Evolutionary conservation across 495 filamentous ascomycete species (phyloP).

Genomic region (Hypoxylon fragiforme): DNA sequence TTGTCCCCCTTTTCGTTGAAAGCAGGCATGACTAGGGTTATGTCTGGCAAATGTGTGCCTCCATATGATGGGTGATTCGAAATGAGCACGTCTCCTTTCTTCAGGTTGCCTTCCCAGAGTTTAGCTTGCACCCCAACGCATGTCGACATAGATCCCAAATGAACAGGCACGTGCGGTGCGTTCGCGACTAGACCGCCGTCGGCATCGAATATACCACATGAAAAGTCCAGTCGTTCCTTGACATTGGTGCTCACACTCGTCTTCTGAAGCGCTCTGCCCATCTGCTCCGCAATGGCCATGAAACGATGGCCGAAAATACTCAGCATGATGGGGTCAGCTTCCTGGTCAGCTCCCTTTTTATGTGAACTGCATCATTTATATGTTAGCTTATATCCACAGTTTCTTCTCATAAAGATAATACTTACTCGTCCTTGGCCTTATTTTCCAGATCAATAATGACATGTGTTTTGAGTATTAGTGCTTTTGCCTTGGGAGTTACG

Average conservation of each 20-base stretch:
- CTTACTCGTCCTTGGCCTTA: slow-evolving; percentile 53
- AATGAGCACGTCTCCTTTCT: slow-evolving; percentile 90
- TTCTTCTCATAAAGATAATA: neutral
- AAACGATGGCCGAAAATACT: slow-evolving; percentile 96
- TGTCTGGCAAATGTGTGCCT: slow-evolving; percentile 80
- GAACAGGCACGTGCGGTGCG: slow-evolving; percentile 91
- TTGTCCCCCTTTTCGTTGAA: slow-evolving; percentile 74
- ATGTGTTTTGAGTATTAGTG: slow-evolving; percentile 72
- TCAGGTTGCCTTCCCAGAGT: slow-evolving; percentile 88
- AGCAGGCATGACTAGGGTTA: slow-evolving; percentile 91
- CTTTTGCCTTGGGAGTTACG: slow-evolving; percentile 76
- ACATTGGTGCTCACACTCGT: slow-evolving; percentile 98
- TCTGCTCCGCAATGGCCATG: slow-evolving; percentile 99
- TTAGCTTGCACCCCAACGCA: slow-evolving; percentile 90
- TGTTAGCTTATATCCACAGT: slow-evolving; percentile 11
- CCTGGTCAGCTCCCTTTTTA: slow-evolving; percentile 50
- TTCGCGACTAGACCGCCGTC: slow-evolving; percentile 93
- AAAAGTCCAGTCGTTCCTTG: slow-evolving; percentile 96
- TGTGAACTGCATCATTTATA: slow-evolving; percentile 26
- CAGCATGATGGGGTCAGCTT: slow-evolving; percentile 84
- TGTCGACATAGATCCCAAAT: slow-evolving; percentile 90
- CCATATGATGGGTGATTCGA: slow-evolving; percentile 96
- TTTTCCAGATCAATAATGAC: slow-evolving; percentile 72
- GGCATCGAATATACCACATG: slow-evolving; percentile 90
- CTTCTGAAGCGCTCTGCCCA: slow-evolving; percentile 94